Evolutionary conservation across 139 green algal genomes (phyloP).

Genomic region (Mesostigma viride): DNA sequence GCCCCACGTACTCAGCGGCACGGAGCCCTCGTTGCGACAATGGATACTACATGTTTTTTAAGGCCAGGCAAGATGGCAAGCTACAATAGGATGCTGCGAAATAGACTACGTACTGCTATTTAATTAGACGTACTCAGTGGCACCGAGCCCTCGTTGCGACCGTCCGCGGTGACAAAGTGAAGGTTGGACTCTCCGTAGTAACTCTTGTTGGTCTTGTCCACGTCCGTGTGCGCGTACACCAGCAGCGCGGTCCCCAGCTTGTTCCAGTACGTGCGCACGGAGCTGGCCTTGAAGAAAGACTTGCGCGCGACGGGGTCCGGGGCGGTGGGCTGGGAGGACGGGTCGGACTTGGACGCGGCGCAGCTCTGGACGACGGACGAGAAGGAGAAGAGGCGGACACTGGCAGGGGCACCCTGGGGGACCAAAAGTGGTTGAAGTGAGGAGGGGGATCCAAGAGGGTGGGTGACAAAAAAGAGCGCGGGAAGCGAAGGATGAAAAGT

Average conservation of each 20-base stretch:
- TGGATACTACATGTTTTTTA: too few species aligned
- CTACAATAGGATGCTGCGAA: slow-evolving; percentile 34
- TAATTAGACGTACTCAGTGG: slow-evolving; percentile 29
- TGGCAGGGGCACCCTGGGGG: slow-evolving; percentile 58
- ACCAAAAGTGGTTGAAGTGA: not conserved
- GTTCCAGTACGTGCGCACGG: slow-evolving; percentile 51
- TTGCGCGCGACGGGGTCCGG: slow-evolving; percentile 45
- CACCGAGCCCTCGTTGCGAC: slow-evolving; percentile 41
- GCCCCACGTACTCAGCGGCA: too few species aligned
- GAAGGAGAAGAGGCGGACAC: slow-evolving; percentile 49
- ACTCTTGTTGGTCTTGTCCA: slow-evolving; percentile 79
- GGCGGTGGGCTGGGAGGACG: too few species aligned
- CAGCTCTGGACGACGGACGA: not conserved
- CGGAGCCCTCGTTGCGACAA: too few species aligned
- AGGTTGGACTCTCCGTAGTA: slow-evolving; percentile 86
- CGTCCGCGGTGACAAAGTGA: slow-evolving; percentile 67
- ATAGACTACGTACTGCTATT: not conserved
- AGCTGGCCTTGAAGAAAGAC: slow-evolving; percentile 50
- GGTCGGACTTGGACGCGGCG: slow-evolving; percentile 15
- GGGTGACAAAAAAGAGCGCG: not conserved
- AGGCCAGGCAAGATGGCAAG: too few species aligned
- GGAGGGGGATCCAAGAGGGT: not conserved
- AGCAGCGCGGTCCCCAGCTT: slow-evolving; percentile 52
- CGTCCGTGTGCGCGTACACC: slow-evolving; percentile 64
- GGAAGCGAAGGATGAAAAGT: not conserved